Evolutionary conservation across 2,329 filamentous ascomycete genomes (phyloP), one percentile per base, ranked within the genome.

Genomic region (Claviceps purpurea): DNA sequence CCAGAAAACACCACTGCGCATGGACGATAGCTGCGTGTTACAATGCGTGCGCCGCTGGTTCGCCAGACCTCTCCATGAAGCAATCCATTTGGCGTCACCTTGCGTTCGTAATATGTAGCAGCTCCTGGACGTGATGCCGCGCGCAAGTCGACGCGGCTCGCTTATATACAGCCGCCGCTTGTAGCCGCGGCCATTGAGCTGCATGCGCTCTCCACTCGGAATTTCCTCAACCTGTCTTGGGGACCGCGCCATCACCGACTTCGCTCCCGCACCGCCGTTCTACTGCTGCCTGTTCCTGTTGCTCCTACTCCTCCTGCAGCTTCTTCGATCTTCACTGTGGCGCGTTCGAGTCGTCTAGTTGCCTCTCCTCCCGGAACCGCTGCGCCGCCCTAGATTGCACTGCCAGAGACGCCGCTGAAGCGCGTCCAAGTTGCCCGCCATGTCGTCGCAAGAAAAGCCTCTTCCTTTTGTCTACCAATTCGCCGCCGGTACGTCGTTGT

Each of bases 401-500:
- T 34, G 14, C 37, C 13, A 20, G 22, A 47, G 49, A 24, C 20
- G 18, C 37, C 18, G 43, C 34, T n/a, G 40, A 22, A 49, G 56
- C 40, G 30, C 42, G 42, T 47, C 47, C 43, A 14, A 49, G 44
- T 53, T 56, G 59, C 62, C 65, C 73, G 75, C 63, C 62, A 86
- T 85, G 82, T 75, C 85, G 82, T 75, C 81, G 58, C 65, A 74
- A 58, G 71, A 79, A 50, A 85, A 89, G 73, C 88, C 90, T 54
- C 81, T 96, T 61, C 89, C 89, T 54, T 96, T 96, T 72, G 70
- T 82, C 61, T 96, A 96, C 82, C 90, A 95, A 75, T 95, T 97
- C 76, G 86, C 84, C 68, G 90, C 91, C 65, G 90, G 90, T 83
- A 66, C 65, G 80, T 74, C 58, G 57, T 60, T 60, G 54, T 56